Conservation (phyloP, 257 asterid genomes). For the Forsythia viridissima region DNA sequence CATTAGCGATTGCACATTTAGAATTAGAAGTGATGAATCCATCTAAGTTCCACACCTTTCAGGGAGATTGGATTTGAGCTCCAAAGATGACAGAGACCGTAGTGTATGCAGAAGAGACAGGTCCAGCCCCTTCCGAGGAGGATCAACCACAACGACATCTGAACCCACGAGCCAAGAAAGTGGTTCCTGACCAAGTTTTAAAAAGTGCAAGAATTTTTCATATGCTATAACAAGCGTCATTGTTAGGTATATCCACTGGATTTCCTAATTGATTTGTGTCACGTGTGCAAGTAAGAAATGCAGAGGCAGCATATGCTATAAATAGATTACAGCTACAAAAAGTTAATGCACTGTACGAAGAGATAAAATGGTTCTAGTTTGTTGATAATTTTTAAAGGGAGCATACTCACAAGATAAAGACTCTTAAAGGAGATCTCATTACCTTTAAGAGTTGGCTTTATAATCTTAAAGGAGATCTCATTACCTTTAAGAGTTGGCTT, state of each 20-base stretch:
- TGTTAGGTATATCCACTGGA: conserved; percentile 1
- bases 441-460: neutral
- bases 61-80: conserved; percentile 40
- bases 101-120: conserved; percentile 66
- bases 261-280: neutral
- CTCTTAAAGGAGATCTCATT: neutral
- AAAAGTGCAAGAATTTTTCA: conserved; percentile 22
- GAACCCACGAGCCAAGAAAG: conserved; percentile 88
- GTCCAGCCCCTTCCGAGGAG: conserved; percentile 93
- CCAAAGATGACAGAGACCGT: conserved; percentile 43
- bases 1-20: conserved; percentile 13
- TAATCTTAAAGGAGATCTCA: neutral
- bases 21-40: conserved; percentile 5
- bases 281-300: neutral
- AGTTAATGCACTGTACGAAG: neutral
- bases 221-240: conserved; percentile 7
- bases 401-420: neutral
- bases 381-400: neutral
- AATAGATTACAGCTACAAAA: neutral
- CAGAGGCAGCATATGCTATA: neutral
- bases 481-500: neutral
- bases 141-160: conserved; percentile 93
- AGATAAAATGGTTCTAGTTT: neutral
- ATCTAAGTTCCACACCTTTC: conserved; percentile 49
- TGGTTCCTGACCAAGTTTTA: conserved; percentile 63